Evolutionary conservation across 2,329 filamentous ascomycete genomes (phyloP).

Genomic region (Fusarium buharicum): DNA sequence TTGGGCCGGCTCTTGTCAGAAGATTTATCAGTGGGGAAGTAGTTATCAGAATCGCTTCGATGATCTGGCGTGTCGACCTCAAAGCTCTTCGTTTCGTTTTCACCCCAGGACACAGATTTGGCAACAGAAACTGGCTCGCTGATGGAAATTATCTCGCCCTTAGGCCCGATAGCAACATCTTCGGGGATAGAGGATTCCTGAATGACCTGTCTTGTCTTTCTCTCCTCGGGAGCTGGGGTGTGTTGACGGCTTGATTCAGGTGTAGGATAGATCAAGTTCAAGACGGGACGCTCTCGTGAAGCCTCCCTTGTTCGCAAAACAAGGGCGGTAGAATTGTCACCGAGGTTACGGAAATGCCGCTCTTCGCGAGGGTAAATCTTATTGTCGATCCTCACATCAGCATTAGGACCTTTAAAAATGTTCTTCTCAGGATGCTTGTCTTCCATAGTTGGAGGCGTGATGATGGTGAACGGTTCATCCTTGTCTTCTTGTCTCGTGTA

Average conservation of each 20-base stretch:
- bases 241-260: constrained; percentile 56
- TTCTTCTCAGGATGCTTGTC: constrained; percentile 56
- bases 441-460: constrained; percentile 65
- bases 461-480: constrained; percentile 57
- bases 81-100: constrained; percentile 72
- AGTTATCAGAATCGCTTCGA: constrained; percentile 49
- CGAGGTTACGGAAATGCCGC: constrained; percentile 48
- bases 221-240: constrained; percentile 55
- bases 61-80: constrained; percentile 68
- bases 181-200: constrained; percentile 39
- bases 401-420: constrained; percentile 67
- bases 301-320: constrained; percentile 61
- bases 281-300: constrained; percentile 65
- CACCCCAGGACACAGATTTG: constrained; percentile 72
- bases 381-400: constrained; percentile 72
- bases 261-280: constrained; percentile 71
- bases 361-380: constrained; percentile 65
- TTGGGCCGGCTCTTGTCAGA: constrained; percentile 50
- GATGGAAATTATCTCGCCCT: constrained; percentile 55
- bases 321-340: constrained; percentile 44
- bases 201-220: constrained; percentile 27
- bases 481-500: constrained; percentile 39
- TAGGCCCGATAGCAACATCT: constrained; percentile 54
- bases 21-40: constrained; percentile 37
- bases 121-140: constrained; percentile 47